Evolutionary conservation across 2,329 filamentous ascomycete species (phyloP), one percentile per base, ranked within the genome.

Genomic region (Alternaria ventricosa): DNA sequence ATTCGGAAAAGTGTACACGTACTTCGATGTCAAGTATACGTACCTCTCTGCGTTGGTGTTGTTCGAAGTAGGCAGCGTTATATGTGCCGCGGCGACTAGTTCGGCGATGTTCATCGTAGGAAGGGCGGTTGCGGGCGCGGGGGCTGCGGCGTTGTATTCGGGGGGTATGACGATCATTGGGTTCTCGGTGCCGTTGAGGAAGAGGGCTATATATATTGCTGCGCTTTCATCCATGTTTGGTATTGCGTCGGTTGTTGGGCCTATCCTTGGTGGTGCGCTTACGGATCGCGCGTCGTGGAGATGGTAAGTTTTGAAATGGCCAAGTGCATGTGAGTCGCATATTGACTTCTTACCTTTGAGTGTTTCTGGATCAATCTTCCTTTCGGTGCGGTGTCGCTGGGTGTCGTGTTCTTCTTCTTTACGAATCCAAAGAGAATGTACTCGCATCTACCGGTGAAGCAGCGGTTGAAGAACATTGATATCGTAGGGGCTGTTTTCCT

Each of bases 1-100:
- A 2, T 85, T 81, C 45, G 85, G 83, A 25, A 85, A 85, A 77
- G 87, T 90, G 2, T 91, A 88, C 8, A 89, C 87, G 55, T 87
- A 85, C 74, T 88, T 88, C 67, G 78, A 83, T 12, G 81, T 87
- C 62, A 85, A 85, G 68, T 85, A 79, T 55, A 82, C 81, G 1
- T 89, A 85, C 71, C 78, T 88, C 6, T 75, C 80, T 59, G 75
- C 82, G 46, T 79, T 89, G 27, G n/a, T 79, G 1, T 69, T 83
- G 20, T 84, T 84, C 64, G 81, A 83, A 57, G 22, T 88, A 1
- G 87, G 87, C 2, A 87, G 84, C 0, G 67, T 86, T 4, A 73
- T 89, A n/a, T 89, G 87, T 64, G 87, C 58, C 66, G 82, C 55
- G 1, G 83, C 87, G 0, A 77, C 71, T 0, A 84, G 80, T 10